A percentile compares a stretch with the other conserved stretches of the same genome.
These are phyloP conservation scores for Dictyostelium brefeldianum DNA, from an alignment of 78 protist species.

Conservation along the genomic window DNA sequence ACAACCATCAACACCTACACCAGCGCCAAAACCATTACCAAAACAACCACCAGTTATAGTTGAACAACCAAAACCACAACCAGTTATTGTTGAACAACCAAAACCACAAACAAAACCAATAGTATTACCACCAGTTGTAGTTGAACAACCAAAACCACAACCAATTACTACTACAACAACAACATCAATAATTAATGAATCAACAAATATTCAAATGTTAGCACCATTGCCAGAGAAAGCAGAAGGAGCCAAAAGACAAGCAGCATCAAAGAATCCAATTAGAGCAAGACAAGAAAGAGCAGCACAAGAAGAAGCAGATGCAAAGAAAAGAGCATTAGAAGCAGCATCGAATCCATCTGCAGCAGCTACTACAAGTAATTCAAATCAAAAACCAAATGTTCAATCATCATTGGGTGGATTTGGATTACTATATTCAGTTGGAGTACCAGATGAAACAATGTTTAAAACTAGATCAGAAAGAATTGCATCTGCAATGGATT, in stretches of 20 bases:
- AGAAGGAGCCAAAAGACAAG: constrained; percentile 60
- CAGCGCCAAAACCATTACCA: constrained; percentile 8
- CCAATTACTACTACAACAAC: neutral
- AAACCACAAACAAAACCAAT: constrained; percentile 1
- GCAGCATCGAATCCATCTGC: neutral
- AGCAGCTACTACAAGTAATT: neutral
- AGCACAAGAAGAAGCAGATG: constrained; percentile 68
- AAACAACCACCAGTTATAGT: neutral
- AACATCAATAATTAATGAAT: neutral
- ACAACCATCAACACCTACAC: neutral
- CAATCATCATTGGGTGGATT: constrained; percentile 45
- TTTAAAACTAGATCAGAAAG: constrained; percentile 27
- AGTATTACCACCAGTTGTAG: neutral
- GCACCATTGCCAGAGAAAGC: constrained; percentile 78
- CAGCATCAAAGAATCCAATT: constrained; percentile 83
- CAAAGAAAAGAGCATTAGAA: constrained; percentile 45
- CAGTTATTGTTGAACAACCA: neutral
- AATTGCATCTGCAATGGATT: neutral
- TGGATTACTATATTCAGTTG: constrained; percentile 62
- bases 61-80: neutral
- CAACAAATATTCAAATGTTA: neutral
- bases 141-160: neutral
- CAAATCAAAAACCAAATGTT: constrained; percentile 19
- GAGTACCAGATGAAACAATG: constrained; percentile 44
- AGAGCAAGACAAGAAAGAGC: constrained; percentile 83